Evolutionary conservation across 805 yeast species (phyloP).

Genomic region (Saccharomycopsis schoenii): DNA sequence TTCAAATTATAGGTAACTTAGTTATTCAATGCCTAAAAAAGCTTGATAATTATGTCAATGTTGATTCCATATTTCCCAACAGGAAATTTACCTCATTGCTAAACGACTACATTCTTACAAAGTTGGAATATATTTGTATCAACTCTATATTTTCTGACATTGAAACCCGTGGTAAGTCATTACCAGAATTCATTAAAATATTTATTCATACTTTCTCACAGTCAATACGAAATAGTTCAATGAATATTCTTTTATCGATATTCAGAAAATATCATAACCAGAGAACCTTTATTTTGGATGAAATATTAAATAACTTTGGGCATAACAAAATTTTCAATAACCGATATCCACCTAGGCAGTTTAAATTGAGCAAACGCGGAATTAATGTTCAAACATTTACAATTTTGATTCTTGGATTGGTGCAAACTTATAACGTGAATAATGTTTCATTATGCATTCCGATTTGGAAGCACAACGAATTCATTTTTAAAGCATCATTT

Average conservation of each 20-base stretch:
- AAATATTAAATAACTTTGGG: conserved; percentile 43
- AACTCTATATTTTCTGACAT: conserved; percentile 30
- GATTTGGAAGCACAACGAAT: conserved; percentile 2
- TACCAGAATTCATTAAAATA: neutral
- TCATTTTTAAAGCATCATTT: conserved; percentile 11
- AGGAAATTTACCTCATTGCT: conserved; percentile 14
- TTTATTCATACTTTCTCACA: neutral
- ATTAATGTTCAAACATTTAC: conserved; percentile 40
- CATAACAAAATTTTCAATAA: conserved; percentile 32
- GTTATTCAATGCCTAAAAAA: conserved; percentile 4
- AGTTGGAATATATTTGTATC: conserved; percentile 44
- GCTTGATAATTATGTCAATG: conserved; percentile 8
- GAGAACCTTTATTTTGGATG: conserved; percentile 49
- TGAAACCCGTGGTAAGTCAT: conserved; percentile 16
- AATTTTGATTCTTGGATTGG: conserved; percentile 33
- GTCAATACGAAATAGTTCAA: conserved; percentile 17
- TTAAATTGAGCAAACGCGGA: conserved; percentile 33
- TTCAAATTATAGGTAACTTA: conserved; percentile 5
- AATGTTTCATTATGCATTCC: conserved; percentile 19
- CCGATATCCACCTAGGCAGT: conserved; percentile 32
- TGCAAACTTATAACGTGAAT: conserved; percentile 30
- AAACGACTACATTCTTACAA: conserved; percentile 47
- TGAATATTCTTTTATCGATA: conserved; percentile 28
- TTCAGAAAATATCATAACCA: conserved; percentile 40
- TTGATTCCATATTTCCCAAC: conserved; percentile 13